Evolutionary conservation across 495 filamentous ascomycete species (phyloP), one percentile per base, ranked within the genome.

Genomic region (Penicillium flavigenum): DNA sequence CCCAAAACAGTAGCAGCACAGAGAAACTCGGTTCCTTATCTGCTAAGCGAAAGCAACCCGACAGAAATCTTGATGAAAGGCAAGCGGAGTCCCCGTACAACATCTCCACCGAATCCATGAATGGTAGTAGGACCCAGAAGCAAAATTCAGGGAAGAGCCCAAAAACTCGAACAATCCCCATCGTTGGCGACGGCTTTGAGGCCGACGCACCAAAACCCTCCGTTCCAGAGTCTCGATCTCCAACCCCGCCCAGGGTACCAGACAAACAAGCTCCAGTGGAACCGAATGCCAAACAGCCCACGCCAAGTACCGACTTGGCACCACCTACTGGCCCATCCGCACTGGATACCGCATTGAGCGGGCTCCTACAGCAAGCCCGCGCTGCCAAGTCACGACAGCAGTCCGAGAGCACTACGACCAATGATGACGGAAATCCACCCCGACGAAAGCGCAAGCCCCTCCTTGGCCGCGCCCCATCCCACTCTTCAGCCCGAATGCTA

Each of bases 391-490:
- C 66, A 56, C 72, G 66, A 47, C 57, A 60, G 8, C 57, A 63
- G 9, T 42, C 47, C 11, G 68, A 57, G 16, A 47, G 14, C 52
- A 61, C 44, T 49, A 58, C 44, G 9, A 58, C n/a, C 34, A 51
- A 51, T 45, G 65, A 71, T 5, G 58, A 61, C 11, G 34, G 32
- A 42, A 55, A 57, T 47, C 48, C 60, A 42, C 59, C 55, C n/a
- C 56, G 60, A 16, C 53, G 72, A 34, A 60, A 65, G 43, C 67
- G 75, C 27, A 74, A 73, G 61, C 74, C 78, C 0, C 76, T 81
- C 36, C 64, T 83, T n/a, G 80, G 80, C 27, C 72, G 80, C 39
- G 79, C 76, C 7, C 66, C 73, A 26, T 81, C 79, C 1, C 71
- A 75, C 38, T 57, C 75, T 24, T 75, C 75, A 26, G 49, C 53